Base-by-base conservation (phyloP, 2,329 filamentous ascomycete genomes). In the Cryphonectria radicalis region DNA sequence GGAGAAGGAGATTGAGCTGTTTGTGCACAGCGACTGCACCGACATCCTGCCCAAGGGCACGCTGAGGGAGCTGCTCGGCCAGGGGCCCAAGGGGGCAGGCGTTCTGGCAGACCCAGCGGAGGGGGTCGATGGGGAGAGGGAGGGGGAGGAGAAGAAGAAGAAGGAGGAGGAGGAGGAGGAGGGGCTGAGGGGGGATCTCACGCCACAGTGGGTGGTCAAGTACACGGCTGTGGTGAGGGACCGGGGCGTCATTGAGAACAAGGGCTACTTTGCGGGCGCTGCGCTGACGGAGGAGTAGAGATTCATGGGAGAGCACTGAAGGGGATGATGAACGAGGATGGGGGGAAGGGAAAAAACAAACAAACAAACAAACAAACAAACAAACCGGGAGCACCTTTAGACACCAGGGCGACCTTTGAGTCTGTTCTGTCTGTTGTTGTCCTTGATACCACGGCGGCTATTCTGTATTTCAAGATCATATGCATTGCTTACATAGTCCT, bases 201-300 rank as follows among this genome's bases (percentile, higher is more conserved):
- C 89, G 71, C 95, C 96, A 40, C 91, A 95, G 79, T 99, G 96
- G 95, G 96, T 98, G 40, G 92, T 95, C 75, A 97, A 98, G 80
- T 99, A 99, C 80, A 98, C 95, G 53, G 96, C 96, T 1, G 95
- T 98, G 71, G 93, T 98, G 57, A 92, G 93, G 80, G 92, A 98
- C 79, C 87, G 96, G 68, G 96, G 96, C 19, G 96, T 99, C 11
- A 95, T 99, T 75, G 96, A 99, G 85, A 97, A 96, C 79, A 99
- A 98, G 85, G 96, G 96, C 10, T 98, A 98, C 81, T 98, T 98
- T 84, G 95, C 95, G 1, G 90, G 91, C 28, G 95, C 95, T 3
- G 91, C 94, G 78, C 81, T 96, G 74, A 83, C 84, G 63, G 84
- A 85, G 69, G 71, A 65, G 43, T 53, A 32, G 25, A 22, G 17